Evolutionary conservation across 2,329 filamentous ascomycete species (phyloP).

Genomic region (Colletotrichum horii): DNA sequence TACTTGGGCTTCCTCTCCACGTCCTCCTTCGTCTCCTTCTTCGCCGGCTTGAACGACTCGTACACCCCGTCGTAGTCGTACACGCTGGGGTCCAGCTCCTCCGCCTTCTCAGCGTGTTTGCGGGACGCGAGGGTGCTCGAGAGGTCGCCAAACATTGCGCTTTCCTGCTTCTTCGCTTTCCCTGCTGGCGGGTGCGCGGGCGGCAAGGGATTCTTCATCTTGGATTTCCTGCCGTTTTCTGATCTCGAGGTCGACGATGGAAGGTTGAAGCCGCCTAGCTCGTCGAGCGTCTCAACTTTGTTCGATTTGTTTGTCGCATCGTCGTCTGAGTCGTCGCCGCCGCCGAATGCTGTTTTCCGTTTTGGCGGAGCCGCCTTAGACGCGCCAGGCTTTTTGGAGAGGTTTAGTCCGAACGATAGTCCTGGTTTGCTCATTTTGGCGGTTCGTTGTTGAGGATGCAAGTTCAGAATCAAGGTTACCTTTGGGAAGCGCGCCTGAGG

Average conservation of each 20-base stretch:
- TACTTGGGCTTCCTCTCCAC: conserved; percentile 75
- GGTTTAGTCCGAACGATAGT: conserved; percentile 62
- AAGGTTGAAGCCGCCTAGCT: conserved; percentile 56
- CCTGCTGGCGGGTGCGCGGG: conserved; percentile 47
- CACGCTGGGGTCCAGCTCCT: conserved; percentile 72
- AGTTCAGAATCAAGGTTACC: background rate
- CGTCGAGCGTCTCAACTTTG: conserved; percentile 62
- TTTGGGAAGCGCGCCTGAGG: background rate
- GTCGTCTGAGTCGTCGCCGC: conserved; percentile 62
- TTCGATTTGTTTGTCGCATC: conserved; percentile 41
- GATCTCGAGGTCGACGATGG: conserved; percentile 27
- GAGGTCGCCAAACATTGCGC: conserved; percentile 66
- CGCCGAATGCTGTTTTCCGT: conserved; percentile 64
- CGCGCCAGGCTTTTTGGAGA: conserved; percentile 60
- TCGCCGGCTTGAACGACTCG: conserved; percentile 74
- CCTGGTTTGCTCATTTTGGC: conserved; percentile 52
- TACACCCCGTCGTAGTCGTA: conserved; percentile 89
- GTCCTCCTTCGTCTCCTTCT: conserved; percentile 57
- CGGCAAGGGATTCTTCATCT: conserved; percentile 34
- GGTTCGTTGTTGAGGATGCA: background rate
- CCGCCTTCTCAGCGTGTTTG: conserved; percentile 68
- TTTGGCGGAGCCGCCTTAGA: conserved; percentile 55
- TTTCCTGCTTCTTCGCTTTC: conserved; percentile 45
- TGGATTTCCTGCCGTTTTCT: conserved; percentile 34
- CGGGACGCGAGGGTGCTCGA: conserved; percentile 68